phyloP scores from a whole-genome alignment of 176 grass and related monocot genomes.

The Saccharum spontaneum region DNA sequence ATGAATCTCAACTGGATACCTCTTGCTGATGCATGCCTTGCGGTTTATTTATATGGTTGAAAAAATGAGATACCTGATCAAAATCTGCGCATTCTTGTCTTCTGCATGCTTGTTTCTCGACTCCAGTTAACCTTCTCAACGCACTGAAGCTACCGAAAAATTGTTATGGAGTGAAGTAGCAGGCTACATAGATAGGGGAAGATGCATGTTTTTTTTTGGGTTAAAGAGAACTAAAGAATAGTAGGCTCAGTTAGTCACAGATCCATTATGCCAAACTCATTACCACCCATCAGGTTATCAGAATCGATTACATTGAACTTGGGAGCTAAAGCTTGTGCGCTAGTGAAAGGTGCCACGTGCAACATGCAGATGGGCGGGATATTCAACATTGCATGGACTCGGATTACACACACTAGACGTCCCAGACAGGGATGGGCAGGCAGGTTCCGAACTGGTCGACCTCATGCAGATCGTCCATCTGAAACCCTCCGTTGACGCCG shows the following conservation, averaged over 20 bases:
- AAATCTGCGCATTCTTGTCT: background rate
- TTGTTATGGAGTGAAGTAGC: background rate
- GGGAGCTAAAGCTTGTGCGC: constrained; percentile 13
- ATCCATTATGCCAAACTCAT: background rate
- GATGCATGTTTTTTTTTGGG: background rate
- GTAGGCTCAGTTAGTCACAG: background rate
- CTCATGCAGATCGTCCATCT: constrained; percentile 78
- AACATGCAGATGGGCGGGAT: background rate
- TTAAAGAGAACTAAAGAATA: background rate
- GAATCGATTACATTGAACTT: constrained; percentile 23
- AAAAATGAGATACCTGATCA: background rate
- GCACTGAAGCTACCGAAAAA: background rate
- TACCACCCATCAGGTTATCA: background rate
- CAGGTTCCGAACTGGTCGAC: constrained; percentile 54
- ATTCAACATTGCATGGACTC: constrained; percentile 11
- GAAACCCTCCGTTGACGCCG: constrained; percentile 45
- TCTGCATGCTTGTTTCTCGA: background rate
- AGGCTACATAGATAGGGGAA: background rate
- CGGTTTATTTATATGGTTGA: background rate
- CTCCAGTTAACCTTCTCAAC: background rate
- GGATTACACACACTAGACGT: constrained; percentile 47
- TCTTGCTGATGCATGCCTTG: background rate
- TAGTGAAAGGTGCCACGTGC: background rate
- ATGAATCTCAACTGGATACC: background rate
- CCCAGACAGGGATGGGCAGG: constrained; percentile 80